Percentiles rank a stretch among this genome's conserved stretches.
Evolutionary conservation across 306 rosid species (phyloP).

Genomic region (Pyrus communis): DNA sequence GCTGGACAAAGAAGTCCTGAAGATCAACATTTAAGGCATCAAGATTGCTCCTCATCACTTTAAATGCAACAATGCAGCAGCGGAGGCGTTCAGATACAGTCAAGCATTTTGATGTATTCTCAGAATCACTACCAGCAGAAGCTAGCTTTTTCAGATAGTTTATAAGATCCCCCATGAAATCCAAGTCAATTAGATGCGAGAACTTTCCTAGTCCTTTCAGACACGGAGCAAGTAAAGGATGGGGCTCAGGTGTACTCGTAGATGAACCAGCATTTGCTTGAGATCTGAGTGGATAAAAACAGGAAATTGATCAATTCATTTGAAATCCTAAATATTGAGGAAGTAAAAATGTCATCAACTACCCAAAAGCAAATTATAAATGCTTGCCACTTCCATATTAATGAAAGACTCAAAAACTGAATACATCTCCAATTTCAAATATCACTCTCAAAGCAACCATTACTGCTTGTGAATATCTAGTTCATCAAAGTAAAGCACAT

Average conservation of each 20-base stretch:
- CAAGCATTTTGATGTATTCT: slow-evolving; percentile 37
- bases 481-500: neutral
- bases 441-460: neutral
- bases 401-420: neutral
- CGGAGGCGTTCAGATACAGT: slow-evolving; percentile 81
- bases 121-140: slow-evolving; percentile 40
- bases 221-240: slow-evolving; percentile 77
- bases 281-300: slow-evolving; percentile 40
- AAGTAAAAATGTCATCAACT: neutral
- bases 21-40: slow-evolving; percentile 92
- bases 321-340: slow-evolving; percentile 12
- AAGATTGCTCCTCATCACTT: slow-evolving; percentile 89
- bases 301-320: slow-evolving; percentile 16
- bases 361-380: neutral
- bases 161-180: slow-evolving; percentile 88
- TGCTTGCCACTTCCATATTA: neutral
- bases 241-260: slow-evolving; percentile 39
- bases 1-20: slow-evolving; percentile 81
- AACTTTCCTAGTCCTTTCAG: slow-evolving; percentile 89
- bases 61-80: slow-evolving; percentile 93
- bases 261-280: slow-evolving; percentile 35
- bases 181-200: slow-evolving; percentile 79
- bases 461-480: neutral
- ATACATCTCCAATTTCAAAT: neutral
- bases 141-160: slow-evolving; percentile 68